phyloP scores from a whole-genome alignment of 331 rosid species.

The Erythrophleum ivorense region DNA sequence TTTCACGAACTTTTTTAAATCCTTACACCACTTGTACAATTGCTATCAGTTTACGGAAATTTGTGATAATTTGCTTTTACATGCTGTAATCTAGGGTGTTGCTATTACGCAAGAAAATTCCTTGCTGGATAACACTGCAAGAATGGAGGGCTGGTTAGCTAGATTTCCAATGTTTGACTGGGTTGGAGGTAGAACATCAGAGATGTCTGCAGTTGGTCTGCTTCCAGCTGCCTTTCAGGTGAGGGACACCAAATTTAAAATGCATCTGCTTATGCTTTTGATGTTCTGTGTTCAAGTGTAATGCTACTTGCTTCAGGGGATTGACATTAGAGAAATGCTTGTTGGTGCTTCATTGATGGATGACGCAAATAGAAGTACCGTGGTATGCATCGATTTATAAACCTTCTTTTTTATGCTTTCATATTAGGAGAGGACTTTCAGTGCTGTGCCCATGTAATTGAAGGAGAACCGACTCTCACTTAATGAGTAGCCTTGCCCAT shows the following conservation, averaged over 20 bases:
- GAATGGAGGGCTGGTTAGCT: slow-evolving; percentile 95
- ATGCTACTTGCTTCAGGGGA: slow-evolving; percentile 45
- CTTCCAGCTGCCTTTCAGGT: slow-evolving; percentile 99
- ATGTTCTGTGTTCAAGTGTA: slow-evolving; percentile 20
- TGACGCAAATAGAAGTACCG: slow-evolving; percentile 71
- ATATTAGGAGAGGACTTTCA: slow-evolving; percentile 9
- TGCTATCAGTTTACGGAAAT: not conserved
- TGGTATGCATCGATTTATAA: slow-evolving; percentile 58
- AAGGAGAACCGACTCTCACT: not conserved
- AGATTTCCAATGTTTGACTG: slow-evolving; percentile 98
- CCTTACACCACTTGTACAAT: slow-evolving; percentile 20
- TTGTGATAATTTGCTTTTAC: slow-evolving; percentile 27
- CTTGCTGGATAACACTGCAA: slow-evolving; percentile 87
- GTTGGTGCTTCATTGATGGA: slow-evolving; percentile 91
- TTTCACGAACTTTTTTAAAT: not conserved
- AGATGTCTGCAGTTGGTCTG: slow-evolving; percentile 98
- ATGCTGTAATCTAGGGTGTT: slow-evolving; percentile 70
- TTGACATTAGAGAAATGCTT: slow-evolving; percentile 75
- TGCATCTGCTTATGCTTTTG: slow-evolving; percentile 10
- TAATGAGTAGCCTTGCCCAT: not conserved
- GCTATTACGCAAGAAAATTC: slow-evolving; percentile 94
- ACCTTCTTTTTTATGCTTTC: slow-evolving; percentile 29
- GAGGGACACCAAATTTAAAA: slow-evolving; percentile 37
- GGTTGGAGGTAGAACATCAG: slow-evolving; percentile 99
- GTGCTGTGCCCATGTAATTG: too few relatives aligned